A percentile compares a stretch with the other conserved stretches of the same genome.
phyloP scores from a whole-genome alignment of 2,329 filamentous ascomycete species.

The Gyromitra esculenta region DNA sequence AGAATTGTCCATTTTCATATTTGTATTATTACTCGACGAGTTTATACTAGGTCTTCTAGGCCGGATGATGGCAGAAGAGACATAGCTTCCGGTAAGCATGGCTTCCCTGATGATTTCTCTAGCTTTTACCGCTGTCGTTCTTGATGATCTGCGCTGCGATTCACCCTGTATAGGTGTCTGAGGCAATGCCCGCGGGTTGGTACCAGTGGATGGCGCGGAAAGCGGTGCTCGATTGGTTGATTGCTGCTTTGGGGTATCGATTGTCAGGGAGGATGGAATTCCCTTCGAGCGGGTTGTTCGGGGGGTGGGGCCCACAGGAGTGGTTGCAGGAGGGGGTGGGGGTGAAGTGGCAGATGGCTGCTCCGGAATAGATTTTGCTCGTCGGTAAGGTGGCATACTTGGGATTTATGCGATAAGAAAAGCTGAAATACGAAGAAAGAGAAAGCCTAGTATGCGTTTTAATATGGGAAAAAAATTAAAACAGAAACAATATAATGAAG shows the following conservation, averaged over 20 bases:
- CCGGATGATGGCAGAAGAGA: slow-evolving; percentile 16
- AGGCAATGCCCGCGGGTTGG: slow-evolving; percentile 26
- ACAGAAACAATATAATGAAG: slow-evolving; percentile 33
- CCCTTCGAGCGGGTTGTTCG: slow-evolving; percentile 43
- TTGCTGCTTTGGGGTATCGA: slow-evolving; percentile 47
- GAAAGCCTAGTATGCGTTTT: slow-evolving; percentile 26
- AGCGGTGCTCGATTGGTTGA: slow-evolving; percentile 39
- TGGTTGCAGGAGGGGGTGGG: slow-evolving; percentile 32
- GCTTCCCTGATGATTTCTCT: slow-evolving; percentile 49
- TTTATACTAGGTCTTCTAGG: slow-evolving; percentile 41
- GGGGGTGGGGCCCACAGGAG: slow-evolving; percentile 42
- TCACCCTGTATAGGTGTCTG: slow-evolving; percentile 36
- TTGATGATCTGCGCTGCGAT: slow-evolving; percentile 42
- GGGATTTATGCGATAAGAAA: slow-evolving; percentile 44
- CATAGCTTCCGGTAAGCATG: slow-evolving; percentile 39
- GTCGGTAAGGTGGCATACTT: slow-evolving; percentile 50
- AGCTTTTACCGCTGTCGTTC: slow-evolving; percentile 45
- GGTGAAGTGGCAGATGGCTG: slow-evolving; percentile 44
- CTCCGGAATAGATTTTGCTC: slow-evolving; percentile 51
- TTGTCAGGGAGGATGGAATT: slow-evolving; percentile 45
- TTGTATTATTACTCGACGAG: slow-evolving; percentile 39
- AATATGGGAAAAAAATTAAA: slow-evolving; percentile 25
- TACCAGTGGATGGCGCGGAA: slow-evolving; percentile 39
- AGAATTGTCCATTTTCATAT: slow-evolving; percentile 25
- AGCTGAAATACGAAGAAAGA: slow-evolving; percentile 40